A percentile compares a stretch with the other conserved stretches of the same genome.
phyloP scores from a whole-genome alignment of 768 basidiomycete genomes.

The Tylopilus subfusipes region DNA sequence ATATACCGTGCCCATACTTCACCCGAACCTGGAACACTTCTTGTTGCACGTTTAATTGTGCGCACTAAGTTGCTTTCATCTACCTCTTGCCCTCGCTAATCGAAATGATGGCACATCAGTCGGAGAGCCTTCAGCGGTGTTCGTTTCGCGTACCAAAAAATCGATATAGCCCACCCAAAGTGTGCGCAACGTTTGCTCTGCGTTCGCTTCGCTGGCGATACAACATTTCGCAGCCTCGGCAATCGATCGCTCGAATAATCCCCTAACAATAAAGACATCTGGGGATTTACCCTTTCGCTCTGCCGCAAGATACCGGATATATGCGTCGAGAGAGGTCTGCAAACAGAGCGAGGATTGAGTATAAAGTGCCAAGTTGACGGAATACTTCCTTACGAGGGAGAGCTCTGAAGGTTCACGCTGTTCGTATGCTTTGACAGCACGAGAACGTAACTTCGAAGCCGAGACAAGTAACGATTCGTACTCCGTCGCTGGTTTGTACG shows the following conservation, averaged over 20 bases:
- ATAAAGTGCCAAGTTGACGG: background rate
- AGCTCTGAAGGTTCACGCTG: constrained; percentile 62
- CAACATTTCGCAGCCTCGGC: constrained; percentile 62
- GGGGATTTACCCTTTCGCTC: constrained; percentile 62
- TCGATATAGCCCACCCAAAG: constrained; percentile 79
- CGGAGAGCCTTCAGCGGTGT: background rate
- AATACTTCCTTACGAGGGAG: constrained; percentile 46
- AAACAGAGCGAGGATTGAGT: constrained; percentile 14
- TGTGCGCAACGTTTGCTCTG: constrained; percentile 53
- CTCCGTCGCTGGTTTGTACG: constrained; percentile 63
- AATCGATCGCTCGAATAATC: constrained; percentile 72
- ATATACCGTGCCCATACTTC: constrained; percentile 80
- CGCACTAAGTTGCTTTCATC: constrained; percentile 40
- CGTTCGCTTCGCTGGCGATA: constrained; percentile 50
- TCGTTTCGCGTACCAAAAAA: constrained; percentile 49
- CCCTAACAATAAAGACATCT: constrained; percentile 52
- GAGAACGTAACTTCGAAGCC: constrained; percentile 69
- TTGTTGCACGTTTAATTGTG: constrained; percentile 54
- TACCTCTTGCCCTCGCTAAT: constrained; percentile 35
- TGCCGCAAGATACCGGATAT: constrained; percentile 56
- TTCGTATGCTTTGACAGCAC: constrained; percentile 57
- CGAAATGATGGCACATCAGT: background rate
- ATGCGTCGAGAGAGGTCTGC: constrained; percentile 51
- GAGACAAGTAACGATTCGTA: constrained; percentile 76
- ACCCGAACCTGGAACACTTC: constrained; percentile 74